phyloP scores from a whole-genome alignment of 345 rosid genomes.

The Acer yangbiense region DNA sequence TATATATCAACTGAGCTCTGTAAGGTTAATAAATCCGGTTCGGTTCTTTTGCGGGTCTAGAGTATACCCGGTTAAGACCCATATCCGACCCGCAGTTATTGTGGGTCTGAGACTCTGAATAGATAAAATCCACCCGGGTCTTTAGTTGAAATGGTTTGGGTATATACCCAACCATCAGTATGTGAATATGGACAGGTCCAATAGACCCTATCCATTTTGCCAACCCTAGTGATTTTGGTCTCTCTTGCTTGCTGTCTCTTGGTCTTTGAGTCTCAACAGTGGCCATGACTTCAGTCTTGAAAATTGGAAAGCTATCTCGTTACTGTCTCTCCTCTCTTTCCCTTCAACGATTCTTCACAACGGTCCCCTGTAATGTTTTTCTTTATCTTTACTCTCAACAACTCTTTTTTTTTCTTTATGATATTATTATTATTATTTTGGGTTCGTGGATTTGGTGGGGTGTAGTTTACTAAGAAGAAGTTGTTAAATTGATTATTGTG shows the following conservation, averaged over 20 bases:
- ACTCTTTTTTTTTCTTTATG: neutral
- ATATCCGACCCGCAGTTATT: no score
- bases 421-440: neutral
- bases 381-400: neutral
- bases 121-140: no score
- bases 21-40: no score
- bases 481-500: conserved; percentile 3
- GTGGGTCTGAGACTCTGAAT: no score
- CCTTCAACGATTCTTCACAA: conserved; percentile 37
- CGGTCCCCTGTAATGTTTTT: conserved; percentile 34
- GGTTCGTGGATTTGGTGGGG: neutral
- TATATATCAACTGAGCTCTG: no score
- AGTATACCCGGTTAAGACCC: no score
- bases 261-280: neutral
- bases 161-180: no score
- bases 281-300: conserved; percentile 51
- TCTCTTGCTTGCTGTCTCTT: neutral
- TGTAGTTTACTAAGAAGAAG: neutral
- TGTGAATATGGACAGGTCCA: no score
- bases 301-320: conserved; percentile 37
- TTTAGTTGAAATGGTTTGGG: no score
- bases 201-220: no score
- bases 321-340: conserved; percentile 27
- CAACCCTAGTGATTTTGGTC: no score
- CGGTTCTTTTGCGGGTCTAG: no score